Evolutionary conservation across 495 filamentous ascomycete genomes (phyloP).

Genomic region (Penicillium angulare): DNA sequence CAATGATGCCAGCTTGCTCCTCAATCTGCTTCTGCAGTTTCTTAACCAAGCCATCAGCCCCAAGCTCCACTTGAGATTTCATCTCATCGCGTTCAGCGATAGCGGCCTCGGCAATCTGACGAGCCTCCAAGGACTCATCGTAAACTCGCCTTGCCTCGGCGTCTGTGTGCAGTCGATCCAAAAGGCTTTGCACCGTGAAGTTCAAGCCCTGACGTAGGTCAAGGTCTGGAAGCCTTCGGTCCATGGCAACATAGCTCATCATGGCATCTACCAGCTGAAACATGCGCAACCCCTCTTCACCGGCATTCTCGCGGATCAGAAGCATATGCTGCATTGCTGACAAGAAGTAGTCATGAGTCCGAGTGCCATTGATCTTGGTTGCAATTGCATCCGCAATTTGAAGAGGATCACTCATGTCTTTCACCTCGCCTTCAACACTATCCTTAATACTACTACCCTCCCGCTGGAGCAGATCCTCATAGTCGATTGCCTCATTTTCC

Average conservation of each 20-base stretch:
- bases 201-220: constrained; percentile 96
- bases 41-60: constrained; percentile 88
- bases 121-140: constrained; percentile 84
- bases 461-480: constrained; percentile 92
- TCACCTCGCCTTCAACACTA: constrained; percentile 83
- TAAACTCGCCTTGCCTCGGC: constrained; percentile 86
- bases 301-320: constrained; percentile 87
- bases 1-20: constrained; percentile 86
- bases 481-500: constrained; percentile 94
- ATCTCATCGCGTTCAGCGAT: constrained; percentile 97
- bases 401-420: constrained; percentile 88
- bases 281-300: constrained; percentile 90
- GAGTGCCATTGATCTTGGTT: constrained; percentile 76
- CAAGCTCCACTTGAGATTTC: constrained; percentile 86
- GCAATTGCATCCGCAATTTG: constrained; percentile 95
- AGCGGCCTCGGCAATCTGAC: constrained; percentile 90
- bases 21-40: constrained; percentile 92
- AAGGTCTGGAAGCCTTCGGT: constrained; percentile 91
- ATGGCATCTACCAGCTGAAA: constrained; percentile 98
- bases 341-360: constrained; percentile 91
- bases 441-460: constrained; percentile 90
- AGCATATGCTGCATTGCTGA: constrained; percentile 94
- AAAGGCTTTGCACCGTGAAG: constrained; percentile 91
- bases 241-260: constrained; percentile 99
- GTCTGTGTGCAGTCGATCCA: constrained; percentile 96